phyloP scores from a whole-genome alignment of 148 eudicot genomes.

The Silene latifolia region DNA sequence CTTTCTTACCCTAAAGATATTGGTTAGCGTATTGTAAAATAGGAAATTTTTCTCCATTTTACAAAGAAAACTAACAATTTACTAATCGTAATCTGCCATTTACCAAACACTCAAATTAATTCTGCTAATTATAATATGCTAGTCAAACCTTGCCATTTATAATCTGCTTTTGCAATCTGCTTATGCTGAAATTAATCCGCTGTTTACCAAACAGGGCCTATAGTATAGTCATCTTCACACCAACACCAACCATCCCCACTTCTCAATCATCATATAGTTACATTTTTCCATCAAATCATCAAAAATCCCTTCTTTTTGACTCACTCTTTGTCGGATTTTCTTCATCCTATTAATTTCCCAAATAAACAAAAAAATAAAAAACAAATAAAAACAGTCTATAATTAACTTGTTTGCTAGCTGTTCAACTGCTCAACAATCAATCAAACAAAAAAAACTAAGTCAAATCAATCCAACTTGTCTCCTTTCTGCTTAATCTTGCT shows the following conservation, averaged over 20 bases:
- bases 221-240: background rate
- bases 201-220: too few species aligned
- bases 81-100: too few species aligned
- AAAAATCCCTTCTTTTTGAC: conserved; percentile 1
- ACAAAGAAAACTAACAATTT: too few species aligned
- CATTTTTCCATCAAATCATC: background rate
- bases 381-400: background rate
- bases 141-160: too few species aligned
- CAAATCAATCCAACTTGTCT: conserved; percentile 16
- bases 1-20: too few species aligned
- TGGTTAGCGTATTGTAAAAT: too few species aligned
- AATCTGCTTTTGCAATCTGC: too few species aligned
- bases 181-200: too few species aligned
- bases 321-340: conserved; percentile 1
- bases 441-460: conserved; percentile 14
- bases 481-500: conserved; percentile 24
- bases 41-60: too few species aligned
- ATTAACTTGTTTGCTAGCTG: conserved; percentile 5
- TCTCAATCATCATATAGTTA: background rate
- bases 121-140: too few species aligned
- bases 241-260: conserved; percentile 1
- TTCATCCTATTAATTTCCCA: background rate
- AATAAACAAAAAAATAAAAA: background rate
- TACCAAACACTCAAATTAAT: too few species aligned
- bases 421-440: conserved; percentile 19